Conservation (phyloP, 768 basidiomycete genomes). For the Xerocomus potaroensis region DNA sequence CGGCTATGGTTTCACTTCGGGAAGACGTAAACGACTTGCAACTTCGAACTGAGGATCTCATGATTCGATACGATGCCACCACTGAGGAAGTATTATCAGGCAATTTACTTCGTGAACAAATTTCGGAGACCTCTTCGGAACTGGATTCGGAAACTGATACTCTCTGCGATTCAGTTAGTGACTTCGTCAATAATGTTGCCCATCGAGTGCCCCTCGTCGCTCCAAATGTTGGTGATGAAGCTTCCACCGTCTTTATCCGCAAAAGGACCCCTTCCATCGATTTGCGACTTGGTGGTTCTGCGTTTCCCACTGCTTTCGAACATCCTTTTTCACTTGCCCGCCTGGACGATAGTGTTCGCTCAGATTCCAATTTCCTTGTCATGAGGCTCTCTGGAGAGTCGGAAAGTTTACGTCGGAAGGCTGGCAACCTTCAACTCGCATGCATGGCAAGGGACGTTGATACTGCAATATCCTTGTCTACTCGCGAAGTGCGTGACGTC, state of each 20-base stretch:
- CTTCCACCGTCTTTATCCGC: constrained; percentile 23
- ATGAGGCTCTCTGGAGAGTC: constrained; percentile 57
- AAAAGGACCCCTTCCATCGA: constrained; percentile 34
- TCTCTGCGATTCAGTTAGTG: constrained; percentile 42
- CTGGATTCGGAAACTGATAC: constrained; percentile 32
- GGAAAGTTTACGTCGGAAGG: constrained; percentile 45
- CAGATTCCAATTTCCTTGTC: constrained; percentile 64
- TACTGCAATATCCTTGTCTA: constrained; percentile 32
- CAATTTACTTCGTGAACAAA: constrained; percentile 25
- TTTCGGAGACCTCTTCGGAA: constrained; percentile 30
- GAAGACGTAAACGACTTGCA: constrained; percentile 58
- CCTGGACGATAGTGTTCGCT: constrained; percentile 64
- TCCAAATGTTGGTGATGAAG: constrained; percentile 16
- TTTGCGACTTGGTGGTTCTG: constrained; percentile 33
- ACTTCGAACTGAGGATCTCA: constrained; percentile 56
- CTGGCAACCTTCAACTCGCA: constrained; percentile 47
- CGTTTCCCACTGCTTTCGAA: constrained; percentile 32
- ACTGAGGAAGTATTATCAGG: constrained; percentile 42
- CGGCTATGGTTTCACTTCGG: constrained; percentile 52
- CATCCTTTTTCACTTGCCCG: constrained; percentile 53
- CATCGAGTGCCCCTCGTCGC: constrained; percentile 58
- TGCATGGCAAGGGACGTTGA: constrained; percentile 54
- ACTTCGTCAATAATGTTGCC: constrained; percentile 47
- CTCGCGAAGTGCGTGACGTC: constrained; percentile 38
- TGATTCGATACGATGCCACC: constrained; percentile 41